These are phyloP conservation scores for Colletotrichum orchidophilum DNA, from an alignment of 2,329 filamentous ascomycete species.

Conservation along the genomic window DNA sequence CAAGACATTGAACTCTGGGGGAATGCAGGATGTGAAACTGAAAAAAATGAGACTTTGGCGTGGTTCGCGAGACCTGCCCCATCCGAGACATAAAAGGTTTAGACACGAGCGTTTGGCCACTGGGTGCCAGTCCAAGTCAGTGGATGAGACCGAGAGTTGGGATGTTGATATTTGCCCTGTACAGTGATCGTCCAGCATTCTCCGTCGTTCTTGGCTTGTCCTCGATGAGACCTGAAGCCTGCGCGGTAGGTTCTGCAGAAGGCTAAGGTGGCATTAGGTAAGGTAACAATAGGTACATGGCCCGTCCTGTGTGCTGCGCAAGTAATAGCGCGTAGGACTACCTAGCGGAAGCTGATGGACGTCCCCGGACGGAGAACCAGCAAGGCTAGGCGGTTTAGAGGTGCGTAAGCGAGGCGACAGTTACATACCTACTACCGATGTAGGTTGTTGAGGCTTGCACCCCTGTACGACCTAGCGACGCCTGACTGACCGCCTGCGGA, in stretches of 20 bases:
- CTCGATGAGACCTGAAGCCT: constrained; percentile 4
- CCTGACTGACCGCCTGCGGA: constrained; percentile 24
- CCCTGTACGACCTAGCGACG: constrained; percentile 2
- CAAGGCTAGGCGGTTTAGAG: constrained; percentile 33
- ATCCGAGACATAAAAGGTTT: constrained; percentile 22
- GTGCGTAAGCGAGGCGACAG: constrained; percentile 30
- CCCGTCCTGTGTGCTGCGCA: background rate
- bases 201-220: background rate
- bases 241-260: background rate
- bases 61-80: background rate
- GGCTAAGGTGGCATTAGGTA: background rate
- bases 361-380: constrained; percentile 31
- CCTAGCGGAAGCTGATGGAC: constrained; percentile 23
- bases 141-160: background rate
- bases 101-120: constrained; percentile 16
- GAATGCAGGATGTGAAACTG: constrained; percentile 14
- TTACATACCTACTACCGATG: too few species aligned
- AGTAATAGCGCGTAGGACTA: background rate
- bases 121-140: background rate
- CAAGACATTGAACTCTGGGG: constrained; percentile 5
- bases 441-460: constrained; percentile 34
- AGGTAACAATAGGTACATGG: background rate
- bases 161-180: background rate
- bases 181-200: constrained; percentile 18
- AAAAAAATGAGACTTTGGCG: constrained; percentile 18